Conservation (phyloP, 2,329 filamentous ascomycete species). For the Claviceps citrina region DNA sequence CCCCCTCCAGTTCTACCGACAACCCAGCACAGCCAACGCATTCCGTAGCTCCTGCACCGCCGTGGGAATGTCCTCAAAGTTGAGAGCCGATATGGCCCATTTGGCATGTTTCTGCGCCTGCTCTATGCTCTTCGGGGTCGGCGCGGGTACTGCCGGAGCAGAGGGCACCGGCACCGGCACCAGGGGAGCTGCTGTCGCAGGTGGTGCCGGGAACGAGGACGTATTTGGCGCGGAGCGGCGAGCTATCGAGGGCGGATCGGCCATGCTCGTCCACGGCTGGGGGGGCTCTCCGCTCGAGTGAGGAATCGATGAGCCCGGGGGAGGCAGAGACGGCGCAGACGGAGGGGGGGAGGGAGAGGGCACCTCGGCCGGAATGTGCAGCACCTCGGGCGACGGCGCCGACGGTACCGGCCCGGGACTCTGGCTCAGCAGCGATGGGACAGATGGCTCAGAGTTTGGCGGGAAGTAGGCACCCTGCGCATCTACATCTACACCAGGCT, state of each 20-base stretch:
- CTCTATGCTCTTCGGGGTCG: conserved; percentile 43
- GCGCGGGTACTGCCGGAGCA: conserved; percentile 5
- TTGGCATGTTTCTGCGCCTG: conserved; percentile 89
- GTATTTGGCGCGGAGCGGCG: no score
- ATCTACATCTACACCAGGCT: conserved; percentile 11
- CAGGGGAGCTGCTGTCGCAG: no score
- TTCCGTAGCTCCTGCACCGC: conserved; percentile 70
- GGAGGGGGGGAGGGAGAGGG: no score
- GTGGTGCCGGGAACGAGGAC: no score
- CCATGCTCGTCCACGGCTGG: conserved; percentile 9
- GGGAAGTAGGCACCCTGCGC: conserved; percentile 21
- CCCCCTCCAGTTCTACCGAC: conserved; percentile 15
- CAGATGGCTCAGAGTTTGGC: conserved; percentile 13
- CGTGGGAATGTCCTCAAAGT: conserved; percentile 89
- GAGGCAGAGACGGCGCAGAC: conserved; percentile 7
- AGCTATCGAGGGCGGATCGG: conserved; percentile 3
- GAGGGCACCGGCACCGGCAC: no score
- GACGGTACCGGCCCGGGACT: conserved; percentile 12
- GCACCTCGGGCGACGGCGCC: conserved; percentile 5
- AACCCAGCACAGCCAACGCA: conserved; percentile 58
- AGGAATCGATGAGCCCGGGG: conserved; percentile 8
- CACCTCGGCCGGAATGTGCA: conserved; percentile 14
- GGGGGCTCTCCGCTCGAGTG: conserved; percentile 1
- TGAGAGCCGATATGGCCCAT: conserved; percentile 90
- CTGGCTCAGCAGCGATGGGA: conserved; percentile 21